These are phyloP conservation scores for Larix kaempferi DNA, from an alignment of 75 land plant genomes.

Conservation along the genomic window DNA sequence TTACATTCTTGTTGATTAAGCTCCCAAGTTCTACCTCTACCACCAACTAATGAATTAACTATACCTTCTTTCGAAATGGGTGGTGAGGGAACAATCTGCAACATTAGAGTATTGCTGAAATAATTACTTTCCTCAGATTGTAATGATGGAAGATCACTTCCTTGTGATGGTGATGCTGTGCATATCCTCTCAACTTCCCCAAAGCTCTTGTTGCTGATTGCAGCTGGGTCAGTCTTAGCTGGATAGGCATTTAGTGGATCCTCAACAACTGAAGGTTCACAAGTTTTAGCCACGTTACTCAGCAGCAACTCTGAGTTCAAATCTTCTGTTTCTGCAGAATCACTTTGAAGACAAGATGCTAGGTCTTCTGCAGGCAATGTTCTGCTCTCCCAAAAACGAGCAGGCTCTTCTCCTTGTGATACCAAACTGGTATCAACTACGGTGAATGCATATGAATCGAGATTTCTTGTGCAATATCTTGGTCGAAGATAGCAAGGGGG, in stretches of 20 bases:
- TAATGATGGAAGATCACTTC: conserved; percentile 3
- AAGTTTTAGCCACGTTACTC: background rate
- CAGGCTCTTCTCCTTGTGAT: conserved; percentile 16
- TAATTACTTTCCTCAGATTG: conserved; percentile 6
- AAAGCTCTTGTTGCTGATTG: background rate
- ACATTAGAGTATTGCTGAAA: background rate
- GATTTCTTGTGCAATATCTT: conserved; percentile 13
- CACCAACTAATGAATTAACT: background rate
- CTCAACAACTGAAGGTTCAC: background rate
- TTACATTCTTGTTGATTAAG: background rate
- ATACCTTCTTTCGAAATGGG: background rate
- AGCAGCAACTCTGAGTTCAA: conserved; percentile 1
- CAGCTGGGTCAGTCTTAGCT: background rate
- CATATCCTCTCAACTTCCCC: background rate
- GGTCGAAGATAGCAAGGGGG: conserved; percentile 44
- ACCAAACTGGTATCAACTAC: conserved; percentile 58
- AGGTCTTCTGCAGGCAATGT: conserved; percentile 37
- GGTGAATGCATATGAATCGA: conserved; percentile 33
- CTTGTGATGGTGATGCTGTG: background rate
- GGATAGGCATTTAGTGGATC: conserved; percentile 2
- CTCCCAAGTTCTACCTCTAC: conserved; percentile 5
- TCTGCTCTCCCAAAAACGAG: conserved; percentile 32
- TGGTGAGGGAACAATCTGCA: conserved; percentile 2
- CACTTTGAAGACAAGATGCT: conserved; percentile 9
- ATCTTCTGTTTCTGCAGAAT: conserved; percentile 6